phyloP scores from a whole-genome alignment of 768 basidiomycete genomes.

The Suillus fuscotomentosus region DNA sequence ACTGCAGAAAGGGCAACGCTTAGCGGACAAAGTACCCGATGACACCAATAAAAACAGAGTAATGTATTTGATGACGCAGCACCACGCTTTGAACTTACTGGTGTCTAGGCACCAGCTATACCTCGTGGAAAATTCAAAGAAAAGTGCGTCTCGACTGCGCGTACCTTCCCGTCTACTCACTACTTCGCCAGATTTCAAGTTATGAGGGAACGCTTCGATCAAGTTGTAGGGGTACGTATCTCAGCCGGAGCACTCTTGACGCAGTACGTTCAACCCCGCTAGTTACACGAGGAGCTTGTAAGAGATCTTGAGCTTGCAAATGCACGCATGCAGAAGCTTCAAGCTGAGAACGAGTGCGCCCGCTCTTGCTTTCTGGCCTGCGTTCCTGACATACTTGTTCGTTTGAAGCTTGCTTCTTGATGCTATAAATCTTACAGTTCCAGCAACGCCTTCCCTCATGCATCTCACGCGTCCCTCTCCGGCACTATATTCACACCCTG shows the following conservation, averaged over 20 bases:
- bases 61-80: not conserved
- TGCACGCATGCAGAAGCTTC: slow-evolving; percentile 25
- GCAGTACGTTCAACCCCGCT: not conserved
- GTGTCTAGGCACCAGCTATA: slow-evolving; percentile 16
- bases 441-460: slow-evolving; percentile 30
- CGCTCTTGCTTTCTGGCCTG: not conserved
- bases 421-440: slow-evolving; percentile 31
- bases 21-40: slow-evolving; percentile 14
- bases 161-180: not conserved
- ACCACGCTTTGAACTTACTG: not conserved
- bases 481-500: slow-evolving; percentile 14
- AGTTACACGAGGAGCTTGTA: slow-evolving; percentile 25
- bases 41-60: slow-evolving; percentile 27
- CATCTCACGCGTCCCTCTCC: slow-evolving; percentile 30
- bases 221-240: slow-evolving; percentile 27
- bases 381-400: not conserved
- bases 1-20: slow-evolving; percentile 9
- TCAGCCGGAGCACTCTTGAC: not conserved
- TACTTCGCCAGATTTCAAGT: slow-evolving; percentile 22
- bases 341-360: slow-evolving; percentile 32
- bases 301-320: slow-evolving; percentile 28
- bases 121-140: slow-evolving; percentile 27
- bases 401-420: slow-evolving; percentile 29
- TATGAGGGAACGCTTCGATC: slow-evolving; percentile 32
- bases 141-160: slow-evolving; percentile 19